Conservation (phyloP, 2,329 filamentous ascomycete species). For the Alternaria gansuensis region DNA sequence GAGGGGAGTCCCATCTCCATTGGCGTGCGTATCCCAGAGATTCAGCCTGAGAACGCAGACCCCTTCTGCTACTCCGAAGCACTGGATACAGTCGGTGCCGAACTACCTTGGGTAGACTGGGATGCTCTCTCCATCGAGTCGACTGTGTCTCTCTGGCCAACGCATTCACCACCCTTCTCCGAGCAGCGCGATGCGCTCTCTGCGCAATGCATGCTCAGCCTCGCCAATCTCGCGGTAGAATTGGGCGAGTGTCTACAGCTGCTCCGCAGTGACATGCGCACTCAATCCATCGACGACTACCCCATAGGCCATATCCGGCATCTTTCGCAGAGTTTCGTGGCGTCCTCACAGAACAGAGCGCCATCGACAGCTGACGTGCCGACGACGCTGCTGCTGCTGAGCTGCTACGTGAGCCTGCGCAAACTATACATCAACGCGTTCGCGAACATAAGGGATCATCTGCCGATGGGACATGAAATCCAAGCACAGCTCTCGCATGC, state of each 20-base stretch:
- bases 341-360: neutral
- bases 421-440: slow-evolving; percentile 5
- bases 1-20: neutral
- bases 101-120: neutral
- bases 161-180: neutral
- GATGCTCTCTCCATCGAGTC: neutral
- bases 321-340: neutral
- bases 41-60: neutral
- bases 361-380: neutral
- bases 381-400: neutral
- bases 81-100: neutral
- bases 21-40: neutral
- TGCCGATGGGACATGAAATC: neutral
- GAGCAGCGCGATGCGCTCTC: neutral
- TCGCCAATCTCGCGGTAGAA: slow-evolving; percentile 3
- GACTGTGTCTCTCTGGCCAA: neutral
- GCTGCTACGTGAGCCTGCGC: slow-evolving; percentile 1
- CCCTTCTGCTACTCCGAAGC: slow-evolving; percentile 1
- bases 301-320: slow-evolving; percentile 2
- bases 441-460: neutral
- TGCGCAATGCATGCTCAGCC: neutral
- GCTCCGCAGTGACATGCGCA: slow-evolving; percentile 1
- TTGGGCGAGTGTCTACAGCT: slow-evolving; percentile 5
- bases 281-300: slow-evolving; percentile 5
- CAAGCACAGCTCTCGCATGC: neutral